Evolutionary conservation across 805 yeast genomes (phyloP), one percentile per base, ranked within the genome.

Genomic region (Dipodascus geniculatus): DNA sequence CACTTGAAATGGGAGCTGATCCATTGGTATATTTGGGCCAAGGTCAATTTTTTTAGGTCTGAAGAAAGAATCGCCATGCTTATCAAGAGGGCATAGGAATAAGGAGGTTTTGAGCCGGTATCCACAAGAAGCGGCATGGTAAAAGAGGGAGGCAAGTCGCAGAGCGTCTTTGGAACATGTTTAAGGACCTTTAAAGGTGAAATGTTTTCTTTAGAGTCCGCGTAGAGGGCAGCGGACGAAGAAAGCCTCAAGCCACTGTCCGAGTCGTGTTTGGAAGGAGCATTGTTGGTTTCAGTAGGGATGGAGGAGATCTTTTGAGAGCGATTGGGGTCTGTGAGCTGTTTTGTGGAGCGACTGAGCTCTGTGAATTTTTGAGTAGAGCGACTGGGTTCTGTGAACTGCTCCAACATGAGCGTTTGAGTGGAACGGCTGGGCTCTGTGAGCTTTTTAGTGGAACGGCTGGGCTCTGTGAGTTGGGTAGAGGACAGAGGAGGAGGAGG

Each of bases 11-110:
- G 84, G 49, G 80, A 81, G 6, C 93, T 81, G 48, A 91, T 93
- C 99, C 99, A 91, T 61, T 74, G 76, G 71, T 91, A 91, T 47
- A 91, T 93, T 63, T 88, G 96, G 0, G 93, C 78, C 53, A 85
- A 69, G 1, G 95, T 85, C 47, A 89, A 74, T 57, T 83, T 83
- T 49, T 84, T 76, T 14, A 73, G 76, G 0, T 83, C 82, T n/a
- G 95, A 81, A 56, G 93, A 79, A 58, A 91, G 71, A 51, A 91
- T 86, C 1, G 98, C 91, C 83, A 91, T 83, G 1, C 96, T 96
- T 58, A 91, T 91, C 56, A 91, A 75, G 51, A 89, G 83, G 2
- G 99, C 99, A 65, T 91, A 91, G 3, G 96, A 87, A 67, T 82
- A 90, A 0, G 96, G 96, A 1, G 99, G 99, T 67, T 93, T 91